Conservation (phyloP, 345 rosid species). For the Eucalyptus brandiana region DNA sequence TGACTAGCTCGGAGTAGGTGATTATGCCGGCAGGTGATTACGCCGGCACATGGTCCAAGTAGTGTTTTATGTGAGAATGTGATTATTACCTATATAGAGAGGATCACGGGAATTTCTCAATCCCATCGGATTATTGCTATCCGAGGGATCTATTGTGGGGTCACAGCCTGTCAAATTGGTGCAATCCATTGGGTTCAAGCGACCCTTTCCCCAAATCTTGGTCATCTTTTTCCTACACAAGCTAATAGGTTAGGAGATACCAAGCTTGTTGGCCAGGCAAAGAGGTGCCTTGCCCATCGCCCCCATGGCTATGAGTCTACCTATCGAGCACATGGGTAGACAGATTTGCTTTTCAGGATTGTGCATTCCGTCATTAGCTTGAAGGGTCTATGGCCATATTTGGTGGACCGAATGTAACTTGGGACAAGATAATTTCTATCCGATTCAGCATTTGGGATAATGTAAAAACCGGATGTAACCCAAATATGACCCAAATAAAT, state of each 20-base stretch:
- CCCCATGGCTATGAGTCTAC: background rate
- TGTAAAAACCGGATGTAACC: background rate
- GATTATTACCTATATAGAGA: background rate
- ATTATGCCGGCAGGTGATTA: fast-evolving
- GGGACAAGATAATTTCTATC: background rate
- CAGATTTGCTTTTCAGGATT: too few species aligned
- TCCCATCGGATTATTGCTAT: background rate
- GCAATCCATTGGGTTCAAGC: background rate
- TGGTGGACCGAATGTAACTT: background rate
- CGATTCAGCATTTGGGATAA: background rate
- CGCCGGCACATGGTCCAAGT: fast-evolving
- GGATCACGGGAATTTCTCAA: background rate
- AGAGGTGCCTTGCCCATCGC: background rate
- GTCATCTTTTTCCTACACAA: background rate
- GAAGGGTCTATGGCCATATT: background rate
- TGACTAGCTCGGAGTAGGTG: fast-evolving
- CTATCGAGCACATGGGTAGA: background rate
- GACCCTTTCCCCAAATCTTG: background rate
- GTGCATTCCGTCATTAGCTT: background rate
- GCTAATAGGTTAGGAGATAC: background rate
- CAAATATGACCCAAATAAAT: background rate
- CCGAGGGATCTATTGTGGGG: background rate
- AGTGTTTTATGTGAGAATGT: too few species aligned
- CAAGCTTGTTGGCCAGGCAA: background rate
- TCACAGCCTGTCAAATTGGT: too few species aligned